Conservation (phyloP, 2,329 filamentous ascomycete genomes). For the Pseudocercospora macadamiae region DNA sequence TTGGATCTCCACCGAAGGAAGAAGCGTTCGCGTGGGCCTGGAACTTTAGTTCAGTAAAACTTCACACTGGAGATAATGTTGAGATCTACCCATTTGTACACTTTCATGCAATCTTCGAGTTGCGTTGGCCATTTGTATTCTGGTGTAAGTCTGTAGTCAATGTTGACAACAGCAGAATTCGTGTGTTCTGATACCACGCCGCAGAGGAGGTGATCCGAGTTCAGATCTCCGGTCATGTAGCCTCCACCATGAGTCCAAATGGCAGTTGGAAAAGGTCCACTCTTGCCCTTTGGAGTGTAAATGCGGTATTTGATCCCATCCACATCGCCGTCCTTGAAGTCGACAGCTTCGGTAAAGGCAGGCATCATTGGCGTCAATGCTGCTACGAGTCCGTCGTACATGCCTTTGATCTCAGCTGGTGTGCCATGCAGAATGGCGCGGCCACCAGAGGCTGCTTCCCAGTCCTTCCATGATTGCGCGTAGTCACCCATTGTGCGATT, state of each 20-base stretch:
- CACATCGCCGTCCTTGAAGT: slow-evolving; percentile 27
- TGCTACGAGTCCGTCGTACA: slow-evolving; percentile 23
- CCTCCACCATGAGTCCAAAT: slow-evolving; percentile 32
- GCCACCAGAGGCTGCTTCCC: slow-evolving; percentile 28
- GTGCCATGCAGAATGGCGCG: slow-evolving; percentile 27
- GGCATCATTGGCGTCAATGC: slow-evolving; percentile 26
- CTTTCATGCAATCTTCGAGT: slow-evolving; percentile 44
- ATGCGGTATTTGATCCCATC: slow-evolving; percentile 28
- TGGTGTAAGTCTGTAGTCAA: slow-evolving; percentile 50
- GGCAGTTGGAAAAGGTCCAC: slow-evolving; percentile 23
- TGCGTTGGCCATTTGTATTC: slow-evolving; percentile 50
- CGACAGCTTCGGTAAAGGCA: slow-evolving; percentile 25
- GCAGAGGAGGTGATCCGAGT: slow-evolving; percentile 31
- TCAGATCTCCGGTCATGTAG: slow-evolving; percentile 31
- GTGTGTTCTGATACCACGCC: slow-evolving; percentile 28
- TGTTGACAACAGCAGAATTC: slow-evolving; percentile 39
- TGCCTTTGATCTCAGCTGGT: slow-evolving; percentile 28
- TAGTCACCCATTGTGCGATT: slow-evolving; percentile 22
- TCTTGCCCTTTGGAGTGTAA: slow-evolving; percentile 28
- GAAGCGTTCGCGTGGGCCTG: slow-evolving; percentile 31
- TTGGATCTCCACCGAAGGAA: slow-evolving; percentile 25
- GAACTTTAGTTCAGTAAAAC: too few species aligned
- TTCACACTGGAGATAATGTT: too few species aligned
- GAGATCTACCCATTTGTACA: slow-evolving; percentile 44
- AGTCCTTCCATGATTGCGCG: slow-evolving; percentile 28